Conservation (phyloP, 805 yeast species). For the Cyberlindnera maritima region DNA sequence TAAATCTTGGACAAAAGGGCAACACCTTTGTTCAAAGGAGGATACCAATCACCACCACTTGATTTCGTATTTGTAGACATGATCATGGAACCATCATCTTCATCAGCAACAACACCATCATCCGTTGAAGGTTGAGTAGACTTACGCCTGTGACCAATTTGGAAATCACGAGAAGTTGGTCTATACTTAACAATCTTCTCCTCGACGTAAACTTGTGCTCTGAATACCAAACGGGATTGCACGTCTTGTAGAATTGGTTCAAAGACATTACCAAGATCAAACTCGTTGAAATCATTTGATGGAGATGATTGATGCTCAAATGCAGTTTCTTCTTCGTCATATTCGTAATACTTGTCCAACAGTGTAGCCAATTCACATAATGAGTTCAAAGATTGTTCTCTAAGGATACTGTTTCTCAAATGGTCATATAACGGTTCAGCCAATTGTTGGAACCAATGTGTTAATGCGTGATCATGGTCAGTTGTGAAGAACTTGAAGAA, state of each 20-base stretch:
- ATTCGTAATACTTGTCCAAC: conserved; percentile 63
- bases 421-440: conserved; percentile 78
- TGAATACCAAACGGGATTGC: conserved; percentile 76
- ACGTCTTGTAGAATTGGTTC: conserved; percentile 72
- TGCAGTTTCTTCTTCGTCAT: conserved; percentile 56
- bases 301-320: conserved; percentile 5
- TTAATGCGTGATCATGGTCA: conserved; percentile 38
- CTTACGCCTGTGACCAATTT: conserved; percentile 38
- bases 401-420: conserved; percentile 61
- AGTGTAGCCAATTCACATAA: conserved; percentile 76
- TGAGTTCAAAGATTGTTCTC: conserved; percentile 64
- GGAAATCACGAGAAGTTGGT: conserved; percentile 67
- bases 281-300: conserved; percentile 19
- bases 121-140: conserved; percentile 23
- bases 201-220: conserved; percentile 73
- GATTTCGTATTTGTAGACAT: conserved; percentile 1
- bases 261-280: conserved; percentile 57
- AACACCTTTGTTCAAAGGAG: conserved; percentile 69
- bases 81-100: conserved; percentile 8
- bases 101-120: conserved; percentile 14
- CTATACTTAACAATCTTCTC: conserved; percentile 62
- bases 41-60: conserved; percentile 49
- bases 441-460: conserved; percentile 58
- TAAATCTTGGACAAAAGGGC: conserved; percentile 73
- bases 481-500: conserved; percentile 53